Base-by-base conservation (phyloP, 371 early-diverging fungal species). In the Mortierella sp. region DNA sequence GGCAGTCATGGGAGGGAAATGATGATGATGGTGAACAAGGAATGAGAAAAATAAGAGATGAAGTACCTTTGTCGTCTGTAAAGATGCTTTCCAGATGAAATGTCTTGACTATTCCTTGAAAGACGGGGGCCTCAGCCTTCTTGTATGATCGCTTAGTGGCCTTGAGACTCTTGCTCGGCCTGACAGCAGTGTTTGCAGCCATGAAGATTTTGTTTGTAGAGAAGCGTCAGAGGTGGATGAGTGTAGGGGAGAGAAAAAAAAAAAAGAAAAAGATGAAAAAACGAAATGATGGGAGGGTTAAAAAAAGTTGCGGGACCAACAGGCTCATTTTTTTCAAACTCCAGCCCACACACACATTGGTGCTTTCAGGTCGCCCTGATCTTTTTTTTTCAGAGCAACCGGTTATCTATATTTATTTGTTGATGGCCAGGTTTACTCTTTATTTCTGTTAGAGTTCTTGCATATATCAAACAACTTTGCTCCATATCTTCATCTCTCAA, bases 121-220 rank as follows among this genome's bases (percentile, higher is more conserved):
- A 79, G 64, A 72, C 73, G 2, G 79, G 79, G 2, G 69, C 79
- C 13, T 64, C 43, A 2, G 79, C 70, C 67, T 70, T 73, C 79
- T 73, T 79, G 31, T 26, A 34, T 32, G 70, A 22, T 6, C 70
- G 62, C 64, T 69, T 69, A 19, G 72, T 13, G 47, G 62, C 31
- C 61, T 70, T 76, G 68, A 61, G 29, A 29, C 58, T 55, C 67
- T 73, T 68, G 64, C 42, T 51, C 28, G 62, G 51, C 70, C 61
- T 69, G 59, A 55, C 45, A 26, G 58, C 57, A 23, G 66, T 65
- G 55, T 53, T 68, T 37, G 66, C 58, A 35, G 74, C 35, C 78
- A 78, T 78, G 35, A 61, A 47, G 66, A 4, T 66, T 22, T 26
- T 63, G 28, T 34, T 26, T 29, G n/a, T 53, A 32, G 34, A n/a